Conservation (phyloP, 495 filamentous ascomycete genomes). For the Penicillium malachiteum region DNA sequence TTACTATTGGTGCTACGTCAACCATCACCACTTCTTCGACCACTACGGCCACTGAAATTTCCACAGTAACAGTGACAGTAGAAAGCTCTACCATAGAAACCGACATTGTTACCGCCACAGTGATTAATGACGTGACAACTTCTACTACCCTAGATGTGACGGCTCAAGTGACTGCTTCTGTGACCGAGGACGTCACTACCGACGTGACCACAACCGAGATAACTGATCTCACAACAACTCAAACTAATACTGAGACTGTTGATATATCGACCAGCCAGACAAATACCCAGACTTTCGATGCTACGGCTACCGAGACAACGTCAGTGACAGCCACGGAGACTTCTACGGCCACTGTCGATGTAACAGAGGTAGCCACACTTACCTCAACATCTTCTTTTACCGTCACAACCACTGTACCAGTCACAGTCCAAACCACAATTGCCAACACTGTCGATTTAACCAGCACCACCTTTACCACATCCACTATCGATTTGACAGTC, state of each 20-base stretch:
- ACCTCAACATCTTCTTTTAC: slow-evolving; percentile 1
- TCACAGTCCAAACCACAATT: slow-evolving; percentile 2
- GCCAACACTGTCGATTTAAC: background rate
- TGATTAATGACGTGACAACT: background rate
- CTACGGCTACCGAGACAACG: background rate
- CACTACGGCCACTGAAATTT: background rate
- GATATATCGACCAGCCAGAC: background rate
- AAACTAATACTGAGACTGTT: slow-evolving; percentile 4
- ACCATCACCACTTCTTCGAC: background rate
- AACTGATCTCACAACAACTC: background rate
- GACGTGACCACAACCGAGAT: background rate
- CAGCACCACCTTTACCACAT: background rate
- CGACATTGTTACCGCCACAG: background rate
- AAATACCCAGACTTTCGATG: background rate
- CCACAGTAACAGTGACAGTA: background rate
- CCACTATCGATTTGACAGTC: background rate
- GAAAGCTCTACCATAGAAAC: background rate
- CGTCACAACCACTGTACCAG: background rate
- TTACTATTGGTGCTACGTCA: background rate
- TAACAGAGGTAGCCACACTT: slow-evolving; percentile 2
- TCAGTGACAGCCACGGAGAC: slow-evolving; percentile 2
- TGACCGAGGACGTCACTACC: background rate
- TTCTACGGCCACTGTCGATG: background rate
- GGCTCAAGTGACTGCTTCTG: background rate
- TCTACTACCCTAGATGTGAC: background rate